phyloP scores from a whole-genome alignment of 768 basidiomycete genomes.

The Crassisporium funariophilum region DNA sequence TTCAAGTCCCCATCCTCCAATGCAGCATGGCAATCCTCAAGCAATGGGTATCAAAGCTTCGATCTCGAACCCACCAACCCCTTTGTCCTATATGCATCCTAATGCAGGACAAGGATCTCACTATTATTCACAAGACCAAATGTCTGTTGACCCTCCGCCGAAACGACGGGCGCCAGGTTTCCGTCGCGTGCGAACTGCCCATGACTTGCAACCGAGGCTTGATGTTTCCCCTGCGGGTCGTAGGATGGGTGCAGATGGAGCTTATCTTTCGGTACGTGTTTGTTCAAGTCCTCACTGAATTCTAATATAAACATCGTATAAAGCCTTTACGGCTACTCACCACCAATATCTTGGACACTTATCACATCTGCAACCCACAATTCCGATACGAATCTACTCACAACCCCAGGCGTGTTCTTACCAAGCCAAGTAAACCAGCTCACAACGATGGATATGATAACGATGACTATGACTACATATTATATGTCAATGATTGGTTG shows the following conservation, averaged over 20 bases:
- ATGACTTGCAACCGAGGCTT: slow-evolving; percentile 78
- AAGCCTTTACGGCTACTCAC: slow-evolving; percentile 74
- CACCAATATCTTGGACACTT: slow-evolving; percentile 86
- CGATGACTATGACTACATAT: slow-evolving; percentile 98
- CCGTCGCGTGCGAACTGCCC: slow-evolving; percentile 71
- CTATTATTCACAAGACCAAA: slow-evolving; percentile 68
- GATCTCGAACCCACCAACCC: slow-evolving; percentile 70
- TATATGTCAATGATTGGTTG: slow-evolving; percentile 98
- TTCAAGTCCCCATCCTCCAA: slow-evolving; percentile 59
- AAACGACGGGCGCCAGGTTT: slow-evolving; percentile 77
- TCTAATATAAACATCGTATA: slow-evolving; percentile 5
- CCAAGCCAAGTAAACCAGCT: slow-evolving; percentile 93
- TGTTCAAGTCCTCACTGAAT: neutral
- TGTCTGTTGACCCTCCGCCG: slow-evolving; percentile 71
- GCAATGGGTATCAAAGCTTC: slow-evolving; percentile 55
- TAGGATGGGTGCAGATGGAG: slow-evolving; percentile 75
- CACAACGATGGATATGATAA: slow-evolving; percentile 99
- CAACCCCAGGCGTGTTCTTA: slow-evolving; percentile 95
- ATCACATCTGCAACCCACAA: slow-evolving; percentile 89
- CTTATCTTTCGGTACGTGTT: slow-evolving; percentile 77
- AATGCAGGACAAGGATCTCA: slow-evolving; percentile 52
- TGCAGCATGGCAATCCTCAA: slow-evolving; percentile 54
- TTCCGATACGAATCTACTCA: slow-evolving; percentile 95
- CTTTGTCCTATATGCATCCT: slow-evolving; percentile 64
- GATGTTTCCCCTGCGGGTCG: slow-evolving; percentile 65